phyloP scores from a whole-genome alignment of 2,329 filamentous ascomycete species.

The Cytospora piceicola region DNA sequence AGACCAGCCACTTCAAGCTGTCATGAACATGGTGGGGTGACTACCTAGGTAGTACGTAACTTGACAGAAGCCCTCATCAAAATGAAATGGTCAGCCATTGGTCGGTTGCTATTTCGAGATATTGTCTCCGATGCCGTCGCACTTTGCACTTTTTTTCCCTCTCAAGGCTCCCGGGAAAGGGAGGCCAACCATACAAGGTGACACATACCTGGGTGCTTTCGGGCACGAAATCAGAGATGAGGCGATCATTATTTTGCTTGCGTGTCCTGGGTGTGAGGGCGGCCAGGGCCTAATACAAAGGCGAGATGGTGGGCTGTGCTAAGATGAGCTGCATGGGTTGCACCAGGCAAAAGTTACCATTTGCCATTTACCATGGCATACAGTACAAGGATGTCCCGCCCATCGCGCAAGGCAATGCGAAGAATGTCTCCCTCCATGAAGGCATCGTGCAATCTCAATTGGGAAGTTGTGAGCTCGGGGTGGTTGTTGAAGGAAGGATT shows the following conservation, averaged over 20 bases:
- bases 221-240: slow-evolving; percentile 15
- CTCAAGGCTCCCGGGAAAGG: not conserved
- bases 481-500: slow-evolving; percentile 2
- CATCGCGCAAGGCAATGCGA: not conserved
- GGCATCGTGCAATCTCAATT: slow-evolving; percentile 18
- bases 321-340: slow-evolving; percentile 27
- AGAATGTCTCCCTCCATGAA: slow-evolving; percentile 1
- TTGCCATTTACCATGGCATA: too few species aligned
- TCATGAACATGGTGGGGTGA: slow-evolving; percentile 9
- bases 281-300: slow-evolving; percentile 4
- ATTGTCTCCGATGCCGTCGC: slow-evolving; percentile 26
- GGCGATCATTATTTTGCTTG: slow-evolving; percentile 27
- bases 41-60: slow-evolving; percentile 24
- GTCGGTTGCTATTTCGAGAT: slow-evolving; percentile 25
- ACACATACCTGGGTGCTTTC: slow-evolving; percentile 8
- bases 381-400: slow-evolving; percentile 1
- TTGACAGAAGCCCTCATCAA: slow-evolving; percentile 21
- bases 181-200: slow-evolving; percentile 3
- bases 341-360: slow-evolving; percentile 11
- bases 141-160: not conserved
- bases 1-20: slow-evolving; percentile 3
- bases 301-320: slow-evolving; percentile 7
- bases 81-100: slow-evolving; percentile 22
- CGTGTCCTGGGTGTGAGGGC: not conserved
- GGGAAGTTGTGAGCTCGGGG: slow-evolving; percentile 16